Conservation (phyloP, 805 yeast species). For the Isabelozyma rhagii region DNA sequence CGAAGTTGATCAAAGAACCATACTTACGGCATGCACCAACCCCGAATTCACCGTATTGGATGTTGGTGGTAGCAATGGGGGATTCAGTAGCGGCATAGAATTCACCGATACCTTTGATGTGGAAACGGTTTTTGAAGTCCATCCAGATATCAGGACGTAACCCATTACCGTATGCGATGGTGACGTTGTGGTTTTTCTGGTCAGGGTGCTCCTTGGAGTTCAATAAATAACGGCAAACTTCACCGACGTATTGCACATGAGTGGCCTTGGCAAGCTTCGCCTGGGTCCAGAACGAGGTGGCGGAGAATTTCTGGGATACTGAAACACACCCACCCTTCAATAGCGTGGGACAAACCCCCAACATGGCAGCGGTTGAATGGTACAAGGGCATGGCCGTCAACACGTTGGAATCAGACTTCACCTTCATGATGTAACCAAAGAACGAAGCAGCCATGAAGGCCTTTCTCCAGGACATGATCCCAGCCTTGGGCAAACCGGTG, state of each 20-base stretch:
- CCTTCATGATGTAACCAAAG: slow-evolving; percentile 67
- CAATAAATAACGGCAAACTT: slow-evolving; percentile 82
- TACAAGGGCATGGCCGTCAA: slow-evolving; percentile 94
- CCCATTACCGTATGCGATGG: slow-evolving; percentile 87
- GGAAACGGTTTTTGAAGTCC: slow-evolving; percentile 73
- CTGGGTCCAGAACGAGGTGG: slow-evolving; percentile 87
- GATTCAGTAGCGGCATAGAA: slow-evolving; percentile 93
- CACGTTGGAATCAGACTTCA: slow-evolving; percentile 53
- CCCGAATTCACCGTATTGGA: slow-evolving; percentile 75
- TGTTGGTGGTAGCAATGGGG: slow-evolving; percentile 81
- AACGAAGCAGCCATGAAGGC: slow-evolving; percentile 65
- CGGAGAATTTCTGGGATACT: slow-evolving; percentile 76
- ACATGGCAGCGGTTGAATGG: slow-evolving; percentile 88
- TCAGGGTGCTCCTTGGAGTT: slow-evolving; percentile 64
- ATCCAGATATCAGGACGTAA: slow-evolving; percentile 86
- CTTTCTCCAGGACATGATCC: slow-evolving; percentile 89
- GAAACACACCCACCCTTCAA: slow-evolving; percentile 71
- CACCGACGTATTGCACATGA: slow-evolving; percentile 91
- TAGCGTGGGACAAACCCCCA: slow-evolving; percentile 73
- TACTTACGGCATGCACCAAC: slow-evolving; percentile 86
- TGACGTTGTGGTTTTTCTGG: slow-evolving; percentile 58
- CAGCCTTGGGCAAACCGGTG: slow-evolving; percentile 92
- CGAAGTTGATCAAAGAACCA: slow-evolving; percentile 55
- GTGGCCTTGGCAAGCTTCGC: slow-evolving; percentile 69
- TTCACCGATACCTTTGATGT: slow-evolving; percentile 75